Evolutionary conservation across 2,329 filamentous ascomycete genomes (phyloP), one percentile per base, ranked within the genome.

Genomic region (Xylariaceae sp.): DNA sequence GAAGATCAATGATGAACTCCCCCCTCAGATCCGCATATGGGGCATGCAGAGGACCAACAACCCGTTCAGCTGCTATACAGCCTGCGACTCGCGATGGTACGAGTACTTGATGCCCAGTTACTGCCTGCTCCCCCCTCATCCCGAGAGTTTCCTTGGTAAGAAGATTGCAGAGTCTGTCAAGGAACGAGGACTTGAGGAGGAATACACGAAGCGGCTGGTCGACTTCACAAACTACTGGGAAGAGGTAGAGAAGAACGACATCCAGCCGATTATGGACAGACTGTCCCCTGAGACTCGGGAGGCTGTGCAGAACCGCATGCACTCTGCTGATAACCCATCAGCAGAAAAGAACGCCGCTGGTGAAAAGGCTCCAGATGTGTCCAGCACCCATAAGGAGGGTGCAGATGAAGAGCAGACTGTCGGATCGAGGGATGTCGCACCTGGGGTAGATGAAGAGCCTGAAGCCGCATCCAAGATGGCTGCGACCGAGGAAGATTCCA

Each of bases 61-160:
- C 45, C 77, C 79, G 46, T 98, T 96, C 67, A 95, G 85, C 59
- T 90, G 85, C 61, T 98, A 98, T 61, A 83, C 94, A 55, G 75
- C 85, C 36, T 95, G 90, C 61, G 92, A 98, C 60, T 94, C 88
- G 17, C 74, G 92, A 47, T 93, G 89, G 71, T 98, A 98, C 62
- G 92, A 98, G 64, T 98, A 98, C 56, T 68, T 98, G 33, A 85
- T 98, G 58, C 92, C 92, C 3, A 92, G 84, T 26, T 88, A 96
- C 60, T 87, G 84, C 36, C 84, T 98, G 47, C 65, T 98, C 19
- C 92, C 92, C 14, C 92, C 92, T 0, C 89, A 96, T 55, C 89
- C 89, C 0, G 80, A 82, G 42, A 93, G 85, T 40, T 94, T 75
- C 56, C 60, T 98, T 22, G 89, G 85, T 7, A 84, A 81, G 61